Base-by-base conservation (phyloP, 2,329 filamentous ascomycete species). In the Whalleya microplaca region DNA sequence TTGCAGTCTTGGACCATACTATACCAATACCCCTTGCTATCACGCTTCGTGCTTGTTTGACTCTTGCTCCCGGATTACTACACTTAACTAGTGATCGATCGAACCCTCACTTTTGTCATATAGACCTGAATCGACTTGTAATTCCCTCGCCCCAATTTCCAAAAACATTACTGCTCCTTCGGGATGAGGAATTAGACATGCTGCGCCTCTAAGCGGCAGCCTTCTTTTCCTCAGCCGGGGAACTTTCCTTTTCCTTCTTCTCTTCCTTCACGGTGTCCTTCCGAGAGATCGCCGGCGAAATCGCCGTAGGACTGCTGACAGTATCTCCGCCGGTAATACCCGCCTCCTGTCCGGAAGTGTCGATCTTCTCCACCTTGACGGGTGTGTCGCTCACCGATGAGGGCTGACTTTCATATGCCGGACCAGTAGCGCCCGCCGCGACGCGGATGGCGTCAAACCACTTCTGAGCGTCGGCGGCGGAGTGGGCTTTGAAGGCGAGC, bases 401-500 rank as follows among this genome's bases (percentile, higher is more conserved):
- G 45, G 76, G 72, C 12, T 65, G 65, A 45, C 68, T 66, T 43
- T 71, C 69, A 37, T 70, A 74, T 16, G 71, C 70, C 8, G 75
- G 69, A 0, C 75, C 77, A 0, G 76, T 76, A 5, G 80, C 75
- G 48, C 85, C 86, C 23, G 84, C 84, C 8, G 85, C 82, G 55
- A 79, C 75, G 45, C 80, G 77, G 68, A 97, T 89, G 62, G 91
- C 78, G 32, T 88, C 83, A 75, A 87, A 92, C 94, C 94, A 98
- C 73, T 91, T 90, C 73, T 89, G 80, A 0, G 94, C 92, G 62
- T 96, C 92, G 23, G 83, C 80, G 2, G 91, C 74, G 1, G 90
- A 92, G 74, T 92, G 89, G 0, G 93, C 92, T 78, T 96, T 96
- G 85, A 97, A 97, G 27, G 83, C 78, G 40, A 96, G 81, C 75